Percentiles rank a stretch among this genome's conserved stretches.
Conservation (phyloP, 805 yeast species). For the Debaryomyces castellii region DNA sequence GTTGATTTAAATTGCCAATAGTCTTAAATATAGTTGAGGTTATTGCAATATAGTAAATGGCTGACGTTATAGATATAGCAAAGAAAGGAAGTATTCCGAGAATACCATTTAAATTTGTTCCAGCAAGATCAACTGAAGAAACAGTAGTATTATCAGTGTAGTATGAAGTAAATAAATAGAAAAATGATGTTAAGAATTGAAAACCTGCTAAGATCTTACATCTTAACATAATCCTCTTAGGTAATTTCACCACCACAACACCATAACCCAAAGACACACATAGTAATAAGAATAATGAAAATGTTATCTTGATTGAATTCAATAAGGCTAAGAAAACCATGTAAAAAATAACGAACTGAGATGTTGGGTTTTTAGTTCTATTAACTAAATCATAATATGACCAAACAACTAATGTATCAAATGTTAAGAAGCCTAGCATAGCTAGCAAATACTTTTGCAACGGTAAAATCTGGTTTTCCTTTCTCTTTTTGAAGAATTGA, state of each 20-base stretch:
- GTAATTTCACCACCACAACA: constrained; percentile 83
- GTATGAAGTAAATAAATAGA: constrained; percentile 36
- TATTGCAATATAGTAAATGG: constrained; percentile 72
- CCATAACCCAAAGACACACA: constrained; percentile 93
- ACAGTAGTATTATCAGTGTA: constrained; percentile 24
- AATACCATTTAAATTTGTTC: constrained; percentile 45
- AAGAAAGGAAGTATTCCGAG: constrained; percentile 59
- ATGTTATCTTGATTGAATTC: constrained; percentile 79
- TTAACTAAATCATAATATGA: constrained; percentile 86
- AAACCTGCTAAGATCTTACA: constrained; percentile 42
- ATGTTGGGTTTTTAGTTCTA: constrained; percentile 44
- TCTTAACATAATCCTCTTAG: constrained; percentile 67
- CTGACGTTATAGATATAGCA: constrained; percentile 70
- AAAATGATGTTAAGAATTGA: constrained; percentile 35
- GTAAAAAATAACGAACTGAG: constrained; percentile 65
- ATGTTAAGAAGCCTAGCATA: constrained; percentile 76
- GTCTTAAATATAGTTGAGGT: constrained; percentile 74
- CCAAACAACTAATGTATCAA: constrained; percentile 87
- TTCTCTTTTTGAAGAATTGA: constrained; percentile 78
- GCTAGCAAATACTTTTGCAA: constrained; percentile 89
- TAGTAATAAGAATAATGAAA: constrained; percentile 82
- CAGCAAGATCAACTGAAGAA: constrained; percentile 46
- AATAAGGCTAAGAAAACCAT: constrained; percentile 75
- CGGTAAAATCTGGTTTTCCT: constrained; percentile 74
- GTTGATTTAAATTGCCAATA: constrained; percentile 68